Evolutionary conservation across 2,329 filamentous ascomycete genomes (phyloP).

Genomic region (Neoscytalidium dimidiatum): DNA sequence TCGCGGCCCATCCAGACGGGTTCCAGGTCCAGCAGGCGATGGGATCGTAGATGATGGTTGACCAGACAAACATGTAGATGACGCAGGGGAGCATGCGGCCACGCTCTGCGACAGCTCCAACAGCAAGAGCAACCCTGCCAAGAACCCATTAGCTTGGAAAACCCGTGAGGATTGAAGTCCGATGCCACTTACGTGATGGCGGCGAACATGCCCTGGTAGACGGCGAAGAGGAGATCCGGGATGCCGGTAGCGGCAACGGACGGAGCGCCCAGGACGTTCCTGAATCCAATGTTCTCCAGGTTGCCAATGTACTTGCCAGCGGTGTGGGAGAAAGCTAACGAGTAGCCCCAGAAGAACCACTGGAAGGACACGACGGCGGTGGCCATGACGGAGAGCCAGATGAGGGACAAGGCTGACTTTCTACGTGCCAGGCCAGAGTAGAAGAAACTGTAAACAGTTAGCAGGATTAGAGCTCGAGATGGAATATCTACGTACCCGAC

Average conservation of each 20-base stretch:
- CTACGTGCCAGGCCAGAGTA: conserved; percentile 87
- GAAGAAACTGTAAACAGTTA: conserved; percentile 67
- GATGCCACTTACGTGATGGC: conserved; percentile 72
- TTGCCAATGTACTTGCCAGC: conserved; percentile 77
- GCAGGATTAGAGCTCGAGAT: background rate
- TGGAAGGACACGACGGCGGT: conserved; percentile 80
- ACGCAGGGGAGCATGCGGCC: conserved; percentile 86
- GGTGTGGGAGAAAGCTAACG: conserved; percentile 76
- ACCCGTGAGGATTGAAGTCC: background rate
- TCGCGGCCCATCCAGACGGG: conserved; percentile 73
- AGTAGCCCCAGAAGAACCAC: conserved; percentile 97
- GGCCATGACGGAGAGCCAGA: conserved; percentile 83
- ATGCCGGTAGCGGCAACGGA: conserved; percentile 73
- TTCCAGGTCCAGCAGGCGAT: conserved; percentile 98
- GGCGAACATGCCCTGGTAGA: conserved; percentile 89
- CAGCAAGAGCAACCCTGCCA: conserved; percentile 73
- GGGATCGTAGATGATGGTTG: conserved; percentile 85
- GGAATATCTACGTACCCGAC: conserved; percentile 59
- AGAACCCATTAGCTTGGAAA: conserved; percentile 15
- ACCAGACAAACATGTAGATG: conserved; percentile 92
- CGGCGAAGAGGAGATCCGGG: conserved; percentile 80
- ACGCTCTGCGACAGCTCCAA: conserved; percentile 82
- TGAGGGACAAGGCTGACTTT: conserved; percentile 84
- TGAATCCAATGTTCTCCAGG: conserved; percentile 77
- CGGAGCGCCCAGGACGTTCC: conserved; percentile 71